Evolutionary conservation across 2,329 filamentous ascomycete species (phyloP), one percentile per base, ranked within the genome.

Genomic region (Samsoniella hepiali): DNA sequence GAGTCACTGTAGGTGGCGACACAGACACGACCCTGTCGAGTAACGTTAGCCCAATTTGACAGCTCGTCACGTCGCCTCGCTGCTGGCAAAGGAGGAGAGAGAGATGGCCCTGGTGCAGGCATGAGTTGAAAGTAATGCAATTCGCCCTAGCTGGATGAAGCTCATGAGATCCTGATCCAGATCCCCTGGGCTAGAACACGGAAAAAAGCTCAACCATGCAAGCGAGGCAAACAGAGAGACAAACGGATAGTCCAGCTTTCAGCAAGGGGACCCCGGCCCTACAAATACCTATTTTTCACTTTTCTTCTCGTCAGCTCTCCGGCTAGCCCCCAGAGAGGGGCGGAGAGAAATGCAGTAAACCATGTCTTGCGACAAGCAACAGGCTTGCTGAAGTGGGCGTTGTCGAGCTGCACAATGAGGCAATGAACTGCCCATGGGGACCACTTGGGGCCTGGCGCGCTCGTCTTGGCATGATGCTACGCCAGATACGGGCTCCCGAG

Each of bases 331-430:
- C 31, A 38, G 47, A 42, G 38, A 40, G 31, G 58, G 49, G 58
- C 36, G 13, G 5, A 40, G 34, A 50, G 32, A 49, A 9, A 7
- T 34, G n/a, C 56, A 22, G 22, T 1, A 40, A 50, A 32, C 32
- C 27, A 59, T 59, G 34, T 47, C 57, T 51, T n/a, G 57, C 34
- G 42, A 50, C 29, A 42, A 36, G 17, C 32, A 27, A 61, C 57
- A 32, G 31, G 17, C n/a, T 17, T 47, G n/a, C 31, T n/a, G 32
- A 50, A 49, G 50, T n/a, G n/a, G 29, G 58, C 58, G 54, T 36
- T 61, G 58, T 53, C 49, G 29, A 61, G 58, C 58, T 61, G 49
- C 49, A 61, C 58, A 53, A 61, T 54, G 58, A 61, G 58, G 58
- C 58, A 42, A 54, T 44, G 40, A 36, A 54, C 38, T n/a, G 58